Evolutionary conservation across 345 rosid species (phyloP), one percentile per base, ranked within the genome.

Genomic region (Eucalyptus regnans): DNA sequence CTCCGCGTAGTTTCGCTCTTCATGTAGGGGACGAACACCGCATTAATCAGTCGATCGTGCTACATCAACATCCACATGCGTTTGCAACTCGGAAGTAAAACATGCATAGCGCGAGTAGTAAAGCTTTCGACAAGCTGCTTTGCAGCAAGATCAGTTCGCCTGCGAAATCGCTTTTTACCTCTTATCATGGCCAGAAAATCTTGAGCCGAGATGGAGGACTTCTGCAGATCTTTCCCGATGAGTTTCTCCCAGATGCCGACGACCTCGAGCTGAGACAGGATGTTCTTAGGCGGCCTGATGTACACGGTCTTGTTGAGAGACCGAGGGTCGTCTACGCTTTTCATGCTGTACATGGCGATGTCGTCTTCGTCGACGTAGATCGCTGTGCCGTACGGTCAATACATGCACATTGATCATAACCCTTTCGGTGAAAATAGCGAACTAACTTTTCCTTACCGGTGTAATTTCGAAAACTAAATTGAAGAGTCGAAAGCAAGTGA

Each of bases 331-430:
- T 92, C 93, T 25, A 92, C 54, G 2, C 93, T 86, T 64, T 87
- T 92, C 9, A 94, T 90, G 3, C 93, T 90, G 90, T 93, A 95
- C 25, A 31, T 89, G 29, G 96, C 95, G 31, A 94, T 92, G 56
- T 94, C 96, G 86, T 95, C 94, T 90, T 94, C 97, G 33, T 93
- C 95, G 17, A 95, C 93, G 54, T 92, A 93, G 10, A 95, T 90
- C 14, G 93, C 95, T 94, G 93, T 13, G 48, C 44, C 86, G 37
- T 17, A 11, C 27, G 49, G 14, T 49, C 37, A 37, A 49, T 23
- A 50, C 43, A 50, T 5, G 7, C 86, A 33, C 8, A 25, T 31
- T 88, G 22, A 33, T 87, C 89, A 27, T 66, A 43, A 66, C 33
- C 29, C 33, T 31, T 25, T 37, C 12, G 2, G 46, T 0, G 27